Evolutionary conservation across 192 early-diverging fungal species (phyloP), one percentile per base, ranked within the genome.

Genomic region (Coemansia sp.): DNA sequence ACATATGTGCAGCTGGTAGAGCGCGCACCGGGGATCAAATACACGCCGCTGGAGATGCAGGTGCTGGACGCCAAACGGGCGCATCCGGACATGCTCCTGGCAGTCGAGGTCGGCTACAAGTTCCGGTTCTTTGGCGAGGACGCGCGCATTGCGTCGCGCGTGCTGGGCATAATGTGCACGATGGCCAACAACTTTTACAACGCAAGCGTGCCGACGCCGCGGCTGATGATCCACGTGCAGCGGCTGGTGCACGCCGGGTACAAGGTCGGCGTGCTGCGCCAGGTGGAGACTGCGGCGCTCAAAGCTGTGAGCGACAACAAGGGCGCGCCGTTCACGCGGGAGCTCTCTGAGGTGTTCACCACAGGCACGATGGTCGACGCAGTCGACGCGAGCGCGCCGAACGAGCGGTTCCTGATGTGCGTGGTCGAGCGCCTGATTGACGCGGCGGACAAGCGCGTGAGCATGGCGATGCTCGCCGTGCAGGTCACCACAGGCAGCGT

Each of bases 41-140:
- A 87, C 64, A 96, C 92, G 11, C 92, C 94, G 14, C 77, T 97
- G 22, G 94, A 97, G 65, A 54, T 77, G 21, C 94, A 97, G 61
- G 88, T 87, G 51, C 69, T 91, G 18, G 88, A 90, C 10, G 77
- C 92, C 27, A 93, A 91, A 64, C 64, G 69, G 14, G 58, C 82
- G 46, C 67, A 94, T 66, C 88, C 90, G 1, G 88, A 86, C 60
- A 81, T 83, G 25, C 54, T 97, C 16, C 81, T 97, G 32, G 84
- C 87, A 1, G 86, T 97, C 4, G 94, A 97, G 65, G 94, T 97
- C 10, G 94, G 94, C n/a, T 95, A 97, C 83, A 93, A 92, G 74
- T 97, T 80, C 72, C 80, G 91, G 11, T 94, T 97, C 54, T 97
- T 97, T 83, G 92, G 84, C 33, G 86, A 92, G 24, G 94, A 96